These are phyloP conservation scores for Chlorella ohadii DNA, from an alignment of 139 green algal genomes.

Conservation along the genomic window DNA sequence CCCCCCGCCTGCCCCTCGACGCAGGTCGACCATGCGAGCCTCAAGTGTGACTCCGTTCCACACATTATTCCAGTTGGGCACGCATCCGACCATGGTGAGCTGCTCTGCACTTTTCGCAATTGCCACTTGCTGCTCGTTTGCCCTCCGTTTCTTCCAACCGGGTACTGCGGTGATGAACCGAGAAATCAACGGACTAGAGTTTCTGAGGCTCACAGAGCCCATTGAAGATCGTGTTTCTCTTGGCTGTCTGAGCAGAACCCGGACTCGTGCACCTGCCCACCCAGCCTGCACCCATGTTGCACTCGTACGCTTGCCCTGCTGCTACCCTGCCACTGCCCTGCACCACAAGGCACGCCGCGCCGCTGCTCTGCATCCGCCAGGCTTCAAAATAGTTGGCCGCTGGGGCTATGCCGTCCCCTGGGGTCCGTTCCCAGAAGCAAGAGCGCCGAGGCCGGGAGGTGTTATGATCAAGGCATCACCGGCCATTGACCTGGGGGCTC, in stretches of 20 bases:
- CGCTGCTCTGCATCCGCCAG: background rate
- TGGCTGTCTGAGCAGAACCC: conserved; percentile 82
- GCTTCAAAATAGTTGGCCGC: conserved; percentile 84
- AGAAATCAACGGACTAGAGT: conserved; percentile 83
- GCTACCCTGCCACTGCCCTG: background rate
- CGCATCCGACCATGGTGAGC: no score
- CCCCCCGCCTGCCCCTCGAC: background rate
- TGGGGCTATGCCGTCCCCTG: conserved; percentile 48
- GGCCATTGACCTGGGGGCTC: conserved; percentile 54
- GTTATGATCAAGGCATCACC: conserved; percentile 71
- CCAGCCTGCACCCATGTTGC: background rate
- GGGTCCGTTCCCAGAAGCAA: conserved; percentile 80
- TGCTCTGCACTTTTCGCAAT: background rate
- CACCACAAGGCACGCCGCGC: background rate
- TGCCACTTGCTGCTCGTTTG: background rate
- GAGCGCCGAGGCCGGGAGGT: conserved; percentile 55
- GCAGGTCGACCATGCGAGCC: no score
- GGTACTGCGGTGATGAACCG: conserved; percentile 15
- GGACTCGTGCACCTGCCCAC: no score
- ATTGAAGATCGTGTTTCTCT: conserved; percentile 80
- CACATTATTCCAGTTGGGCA: no score
- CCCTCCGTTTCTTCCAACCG: background rate
- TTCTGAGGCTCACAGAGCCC: conserved; percentile 68
- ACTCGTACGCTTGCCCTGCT: no score
- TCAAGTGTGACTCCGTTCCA: no score